Evolutionary conservation across 768 basidiomycete species (phyloP).

Genomic region (Rhizopogon sp.): DNA sequence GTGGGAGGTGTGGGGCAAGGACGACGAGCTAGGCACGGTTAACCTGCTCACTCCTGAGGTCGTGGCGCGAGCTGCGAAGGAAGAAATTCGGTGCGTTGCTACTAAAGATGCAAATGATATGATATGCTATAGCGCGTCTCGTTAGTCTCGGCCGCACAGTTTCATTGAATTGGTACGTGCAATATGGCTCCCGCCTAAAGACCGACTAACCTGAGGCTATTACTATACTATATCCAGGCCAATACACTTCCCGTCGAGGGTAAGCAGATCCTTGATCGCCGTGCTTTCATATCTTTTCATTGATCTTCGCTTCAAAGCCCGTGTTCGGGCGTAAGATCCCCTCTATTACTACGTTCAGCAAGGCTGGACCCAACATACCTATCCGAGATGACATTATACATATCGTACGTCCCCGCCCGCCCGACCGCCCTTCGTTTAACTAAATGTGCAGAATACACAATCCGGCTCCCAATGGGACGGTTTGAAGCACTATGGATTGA

Average conservation of each 20-base stretch:
- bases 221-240: slow-evolving; percentile 38
- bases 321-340: slow-evolving; percentile 52
- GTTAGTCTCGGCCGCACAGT: slow-evolving; percentile 38
- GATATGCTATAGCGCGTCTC: background rate
- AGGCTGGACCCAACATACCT: slow-evolving; percentile 10
- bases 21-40: slow-evolving; percentile 63
- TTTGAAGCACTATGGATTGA: slow-evolving; percentile 51
- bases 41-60: slow-evolving; percentile 60
- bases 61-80: slow-evolving; percentile 51
- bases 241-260: slow-evolving; percentile 62
- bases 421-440: background rate
- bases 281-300: background rate
- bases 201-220: background rate
- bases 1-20: slow-evolving; percentile 63
- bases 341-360: slow-evolving; percentile 38
- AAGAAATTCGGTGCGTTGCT: slow-evolving; percentile 50
- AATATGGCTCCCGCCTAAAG: background rate
- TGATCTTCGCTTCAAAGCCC: slow-evolving; percentile 36
- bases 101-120: background rate
- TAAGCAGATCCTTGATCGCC: slow-evolving; percentile 14
- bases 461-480: slow-evolving; percentile 72
- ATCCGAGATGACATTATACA: slow-evolving; percentile 47
- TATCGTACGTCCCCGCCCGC: slow-evolving; percentile 34
- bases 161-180: slow-evolving; percentile 56
- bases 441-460: slow-evolving; percentile 53